Conservation (phyloP, 805 yeast genomes). For the Pichia pseudocactophila region DNA sequence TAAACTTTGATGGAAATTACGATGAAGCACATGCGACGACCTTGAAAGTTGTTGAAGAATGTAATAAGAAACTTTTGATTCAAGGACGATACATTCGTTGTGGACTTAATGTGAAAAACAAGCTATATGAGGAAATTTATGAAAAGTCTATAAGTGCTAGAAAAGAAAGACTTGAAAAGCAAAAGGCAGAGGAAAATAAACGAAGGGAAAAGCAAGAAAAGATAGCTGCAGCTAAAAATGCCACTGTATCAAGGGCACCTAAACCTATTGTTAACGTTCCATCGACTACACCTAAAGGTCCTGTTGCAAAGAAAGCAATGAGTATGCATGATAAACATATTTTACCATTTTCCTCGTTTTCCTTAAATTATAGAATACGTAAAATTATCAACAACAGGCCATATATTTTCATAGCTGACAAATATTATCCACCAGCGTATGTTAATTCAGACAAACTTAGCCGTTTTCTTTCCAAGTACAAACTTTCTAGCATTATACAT, state of each 20-base stretch:
- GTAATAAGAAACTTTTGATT: conserved; percentile 34
- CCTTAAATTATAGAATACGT: conserved; percentile 40
- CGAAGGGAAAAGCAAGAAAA: conserved; percentile 10
- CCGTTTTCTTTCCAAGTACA: conserved; percentile 46
- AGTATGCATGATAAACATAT: conserved; percentile 28
- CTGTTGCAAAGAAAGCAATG: conserved; percentile 7
- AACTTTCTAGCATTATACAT: conserved; percentile 56
- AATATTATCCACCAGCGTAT: conserved; percentile 38
- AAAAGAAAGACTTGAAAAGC: conserved; percentile 31
- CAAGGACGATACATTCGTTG: conserved; percentile 47
- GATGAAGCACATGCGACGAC: conserved; percentile 43
- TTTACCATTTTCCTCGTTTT: conserved; percentile 16
- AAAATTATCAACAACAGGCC: conserved; percentile 49
- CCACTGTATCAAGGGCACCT: not conserved
- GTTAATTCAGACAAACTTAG: conserved; percentile 51
- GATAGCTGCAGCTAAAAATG: not conserved
- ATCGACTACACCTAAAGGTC: conserved; percentile 1
- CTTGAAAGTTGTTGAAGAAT: conserved; percentile 32
- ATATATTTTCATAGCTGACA: conserved; percentile 44
- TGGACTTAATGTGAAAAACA: conserved; percentile 39
- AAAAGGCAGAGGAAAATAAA: conserved; percentile 22
- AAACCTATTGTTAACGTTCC: not conserved
- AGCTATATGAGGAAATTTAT: conserved; percentile 28
- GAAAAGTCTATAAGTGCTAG: conserved; percentile 26
- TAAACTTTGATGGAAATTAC: conserved; percentile 53